These are phyloP conservation scores for Phytophthora sojae DNA, from an alignment of 352 stramenopile species.

Conservation along the genomic window DNA sequence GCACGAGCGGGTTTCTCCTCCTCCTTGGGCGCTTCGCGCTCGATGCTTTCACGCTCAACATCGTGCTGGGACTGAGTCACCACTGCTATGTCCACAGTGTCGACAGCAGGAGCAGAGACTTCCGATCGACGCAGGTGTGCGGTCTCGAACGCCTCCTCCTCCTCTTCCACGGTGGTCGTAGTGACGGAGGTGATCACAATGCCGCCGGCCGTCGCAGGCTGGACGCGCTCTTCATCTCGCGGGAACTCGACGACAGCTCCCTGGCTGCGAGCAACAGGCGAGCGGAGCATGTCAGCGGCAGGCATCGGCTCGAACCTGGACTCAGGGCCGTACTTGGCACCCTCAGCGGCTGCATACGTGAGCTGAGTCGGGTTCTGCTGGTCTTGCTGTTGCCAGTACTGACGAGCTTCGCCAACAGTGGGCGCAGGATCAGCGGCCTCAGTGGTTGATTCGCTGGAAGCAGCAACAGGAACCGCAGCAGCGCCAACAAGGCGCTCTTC, in stretches of 20 bases:
- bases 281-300: slow-evolving; percentile 6
- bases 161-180: slow-evolving; percentile 17
- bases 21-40: slow-evolving; percentile 7
- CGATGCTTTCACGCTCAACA: not conserved
- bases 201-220: not conserved
- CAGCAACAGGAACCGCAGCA: not conserved
- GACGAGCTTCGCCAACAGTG: slow-evolving; percentile 1
- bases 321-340: slow-evolving; percentile 18
- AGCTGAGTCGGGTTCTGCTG: slow-evolving; percentile 8
- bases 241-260: slow-evolving; percentile 2
- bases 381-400: slow-evolving; percentile 21
- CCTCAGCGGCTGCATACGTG: slow-evolving; percentile 11
- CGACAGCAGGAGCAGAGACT: not conserved
- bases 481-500: not conserved
- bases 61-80: slow-evolving; percentile 8
- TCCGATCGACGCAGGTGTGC: not conserved
- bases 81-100: slow-evolving; percentile 1
- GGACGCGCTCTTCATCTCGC: not conserved
- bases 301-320: slow-evolving; percentile 21
- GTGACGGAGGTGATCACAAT: slow-evolving; percentile 16
- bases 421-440: not conserved
- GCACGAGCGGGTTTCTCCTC: slow-evolving; percentile 4
- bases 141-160: slow-evolving; percentile 21
- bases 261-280: slow-evolving; percentile 6
- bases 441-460: not conserved